Conservation (phyloP, 441 rosid genomes). For the Pelargonium fulgidum region DNA sequence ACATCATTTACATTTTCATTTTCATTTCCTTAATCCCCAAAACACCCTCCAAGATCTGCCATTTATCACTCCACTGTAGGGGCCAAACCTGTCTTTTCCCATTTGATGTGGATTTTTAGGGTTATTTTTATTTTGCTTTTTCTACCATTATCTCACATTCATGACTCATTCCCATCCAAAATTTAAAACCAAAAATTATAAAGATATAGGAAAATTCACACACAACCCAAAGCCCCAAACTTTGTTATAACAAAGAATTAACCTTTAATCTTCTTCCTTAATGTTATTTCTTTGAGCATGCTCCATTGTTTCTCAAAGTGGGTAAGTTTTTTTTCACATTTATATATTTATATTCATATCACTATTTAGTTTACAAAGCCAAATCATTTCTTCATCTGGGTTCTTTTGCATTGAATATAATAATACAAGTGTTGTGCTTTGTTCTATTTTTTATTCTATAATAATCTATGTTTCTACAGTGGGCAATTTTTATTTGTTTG, state of each 20-base stretch:
- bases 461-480: neutral
- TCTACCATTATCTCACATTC: neutral
- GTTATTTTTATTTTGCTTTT: neutral
- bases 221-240: conserved; percentile 18
- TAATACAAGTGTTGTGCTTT: neutral
- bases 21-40: neutral
- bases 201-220: conserved; percentile 16
- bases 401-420: conserved; percentile 22
- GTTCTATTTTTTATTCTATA: neutral
- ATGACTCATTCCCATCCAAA: neutral
- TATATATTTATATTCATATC: conserved; percentile 21
- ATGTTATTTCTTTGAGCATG: conserved; percentile 31
- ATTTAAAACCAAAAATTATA: conserved; percentile 11
- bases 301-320: conserved; percentile 34
- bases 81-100: neutral
- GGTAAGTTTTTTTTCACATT: conserved; percentile 34
- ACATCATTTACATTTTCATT: neutral
- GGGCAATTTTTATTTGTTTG: conserved; percentile 19
- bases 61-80: neutral
- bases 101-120: neutral
- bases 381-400: conserved; percentile 54
- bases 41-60: neutral
- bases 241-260: conserved; percentile 25
- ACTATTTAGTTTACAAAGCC: conserved; percentile 13
- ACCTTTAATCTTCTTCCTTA: conserved; percentile 25